phyloP scores from a whole-genome alignment of 192 early-diverging fungal species.

The Chytriomyces sp. region DNA sequence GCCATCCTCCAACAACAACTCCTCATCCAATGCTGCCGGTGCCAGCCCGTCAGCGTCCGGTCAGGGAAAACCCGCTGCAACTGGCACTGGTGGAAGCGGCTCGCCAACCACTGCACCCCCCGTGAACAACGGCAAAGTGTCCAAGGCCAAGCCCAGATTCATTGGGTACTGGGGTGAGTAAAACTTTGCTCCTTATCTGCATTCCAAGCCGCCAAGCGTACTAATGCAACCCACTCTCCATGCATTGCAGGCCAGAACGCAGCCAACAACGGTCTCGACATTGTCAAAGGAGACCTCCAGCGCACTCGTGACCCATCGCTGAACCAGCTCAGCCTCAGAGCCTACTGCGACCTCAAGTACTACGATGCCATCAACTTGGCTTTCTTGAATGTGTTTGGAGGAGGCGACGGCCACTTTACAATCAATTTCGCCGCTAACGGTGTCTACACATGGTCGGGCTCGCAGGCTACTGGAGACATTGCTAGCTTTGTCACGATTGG shows the following conservation, averaged over 20 bases:
- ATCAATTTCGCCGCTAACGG: conserved; percentile 33
- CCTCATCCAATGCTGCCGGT: background rate
- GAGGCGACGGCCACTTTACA: conserved; percentile 19
- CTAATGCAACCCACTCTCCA: no score
- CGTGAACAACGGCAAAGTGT: background rate
- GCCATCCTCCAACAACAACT: background rate
- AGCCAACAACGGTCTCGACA: conserved; percentile 15
- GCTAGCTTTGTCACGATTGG: conserved; percentile 31
- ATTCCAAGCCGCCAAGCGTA: no score
- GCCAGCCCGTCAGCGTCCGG: background rate
- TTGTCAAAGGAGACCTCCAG: background rate
- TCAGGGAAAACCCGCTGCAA: background rate
- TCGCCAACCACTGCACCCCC: background rate
- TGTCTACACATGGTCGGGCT: conserved; percentile 32
- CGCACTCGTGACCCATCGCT: background rate
- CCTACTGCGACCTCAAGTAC: conserved; percentile 4
- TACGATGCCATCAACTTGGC: conserved; percentile 21
- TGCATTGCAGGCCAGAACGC: background rate
- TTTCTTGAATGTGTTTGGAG: conserved; percentile 23
- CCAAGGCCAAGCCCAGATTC: background rate
- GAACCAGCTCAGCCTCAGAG: background rate
- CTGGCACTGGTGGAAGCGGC: background rate
- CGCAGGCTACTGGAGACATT: conserved; percentile 15
- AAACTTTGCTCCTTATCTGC: no score
- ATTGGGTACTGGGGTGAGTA: conserved; percentile 1